phyloP scores from a whole-genome alignment of 1,139 yeast genomes.

The Suhomyces guaymorum region DNA sequence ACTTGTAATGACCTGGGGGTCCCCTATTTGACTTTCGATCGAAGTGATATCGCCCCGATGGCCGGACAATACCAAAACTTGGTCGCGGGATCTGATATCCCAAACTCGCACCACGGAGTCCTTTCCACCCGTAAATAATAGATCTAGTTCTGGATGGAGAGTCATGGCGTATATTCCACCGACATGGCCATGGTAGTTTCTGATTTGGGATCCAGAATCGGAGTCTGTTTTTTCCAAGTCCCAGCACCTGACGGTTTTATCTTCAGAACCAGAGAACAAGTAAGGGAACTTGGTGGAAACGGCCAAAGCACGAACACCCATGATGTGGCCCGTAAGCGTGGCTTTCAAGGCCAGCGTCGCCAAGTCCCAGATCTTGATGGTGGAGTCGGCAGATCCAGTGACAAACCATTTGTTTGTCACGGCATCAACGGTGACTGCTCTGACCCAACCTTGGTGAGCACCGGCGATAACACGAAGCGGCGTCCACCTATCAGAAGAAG shows the following conservation, averaged over 20 bases:
- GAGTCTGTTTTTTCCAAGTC: conserved; percentile 85
- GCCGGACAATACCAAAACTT: conserved; percentile 78
- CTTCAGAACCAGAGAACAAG: conserved; percentile 90
- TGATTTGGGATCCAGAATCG: conserved; percentile 50
- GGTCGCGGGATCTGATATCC: conserved; percentile 84
- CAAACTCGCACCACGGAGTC: conserved; percentile 87
- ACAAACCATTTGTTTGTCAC: conserved; percentile 84
- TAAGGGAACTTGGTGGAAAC: conserved; percentile 81
- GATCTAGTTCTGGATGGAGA: conserved; percentile 82
- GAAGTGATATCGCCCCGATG: conserved; percentile 76
- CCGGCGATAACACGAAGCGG: conserved; percentile 68
- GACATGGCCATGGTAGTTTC: conserved; percentile 93
- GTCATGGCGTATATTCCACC: conserved; percentile 86
- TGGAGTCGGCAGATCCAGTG: conserved; percentile 85
- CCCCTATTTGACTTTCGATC: conserved; percentile 65
- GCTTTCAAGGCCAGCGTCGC: conserved; percentile 70
- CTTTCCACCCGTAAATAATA: conserved; percentile 87
- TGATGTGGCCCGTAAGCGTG: conserved; percentile 85
- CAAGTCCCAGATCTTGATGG: conserved; percentile 90
- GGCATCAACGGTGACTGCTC: conserved; percentile 79
- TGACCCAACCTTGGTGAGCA: conserved; percentile 94
- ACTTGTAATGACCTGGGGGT: conserved; percentile 83
- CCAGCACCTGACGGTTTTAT: conserved; percentile 95
- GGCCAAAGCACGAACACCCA: conserved; percentile 80
- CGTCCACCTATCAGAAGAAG: conserved; percentile 48